Percentiles rank a stretch among this genome's conserved stretches.
These are phyloP conservation scores for Aurinia saxatilis DNA, from an alignment of 345 rosid species.

Conservation along the genomic window DNA sequence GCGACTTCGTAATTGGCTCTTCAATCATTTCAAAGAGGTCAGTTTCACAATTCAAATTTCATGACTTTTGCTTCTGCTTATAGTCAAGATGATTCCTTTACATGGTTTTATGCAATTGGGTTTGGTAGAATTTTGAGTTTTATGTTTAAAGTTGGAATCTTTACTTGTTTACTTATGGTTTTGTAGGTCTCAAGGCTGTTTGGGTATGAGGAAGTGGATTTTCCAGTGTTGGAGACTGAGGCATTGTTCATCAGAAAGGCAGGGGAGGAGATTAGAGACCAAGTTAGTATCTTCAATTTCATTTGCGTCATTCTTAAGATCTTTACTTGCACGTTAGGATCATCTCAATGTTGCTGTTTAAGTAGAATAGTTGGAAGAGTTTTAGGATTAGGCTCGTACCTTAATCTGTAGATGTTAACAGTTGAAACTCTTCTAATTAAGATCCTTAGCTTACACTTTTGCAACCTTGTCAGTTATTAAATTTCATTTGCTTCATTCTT, in stretches of 20 bases:
- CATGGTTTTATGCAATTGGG: neutral
- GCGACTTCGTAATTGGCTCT: conserved; percentile 93
- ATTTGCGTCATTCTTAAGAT: neutral
- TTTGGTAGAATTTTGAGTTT: neutral
- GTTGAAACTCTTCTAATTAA: too few species aligned
- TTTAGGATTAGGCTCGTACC: too few species aligned
- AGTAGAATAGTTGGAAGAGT: neutral
- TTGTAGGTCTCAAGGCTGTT: conserved; percentile 61
- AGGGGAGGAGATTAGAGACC: conserved; percentile 93
- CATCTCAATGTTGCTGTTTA: neutral
- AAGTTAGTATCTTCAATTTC: conserved; percentile 35
- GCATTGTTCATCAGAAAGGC: conserved; percentile 83
- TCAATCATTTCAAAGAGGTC: conserved; percentile 80
- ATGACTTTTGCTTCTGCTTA: too few species aligned
- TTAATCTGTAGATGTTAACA: too few species aligned
- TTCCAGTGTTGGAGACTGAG: conserved; percentile 80
- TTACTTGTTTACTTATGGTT: neutral
- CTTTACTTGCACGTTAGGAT: neutral
- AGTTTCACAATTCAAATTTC: neutral
- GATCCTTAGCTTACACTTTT: too few species aligned
- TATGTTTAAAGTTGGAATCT: neutral
- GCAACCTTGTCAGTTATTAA: too few species aligned
- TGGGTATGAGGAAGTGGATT: conserved; percentile 91
- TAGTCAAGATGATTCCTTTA: too few species aligned
- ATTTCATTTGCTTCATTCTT: too few species aligned